Base-by-base conservation (phyloP, 1,284 basidiomycete species). In the Kalmanozyma brasiliensis region DNA sequence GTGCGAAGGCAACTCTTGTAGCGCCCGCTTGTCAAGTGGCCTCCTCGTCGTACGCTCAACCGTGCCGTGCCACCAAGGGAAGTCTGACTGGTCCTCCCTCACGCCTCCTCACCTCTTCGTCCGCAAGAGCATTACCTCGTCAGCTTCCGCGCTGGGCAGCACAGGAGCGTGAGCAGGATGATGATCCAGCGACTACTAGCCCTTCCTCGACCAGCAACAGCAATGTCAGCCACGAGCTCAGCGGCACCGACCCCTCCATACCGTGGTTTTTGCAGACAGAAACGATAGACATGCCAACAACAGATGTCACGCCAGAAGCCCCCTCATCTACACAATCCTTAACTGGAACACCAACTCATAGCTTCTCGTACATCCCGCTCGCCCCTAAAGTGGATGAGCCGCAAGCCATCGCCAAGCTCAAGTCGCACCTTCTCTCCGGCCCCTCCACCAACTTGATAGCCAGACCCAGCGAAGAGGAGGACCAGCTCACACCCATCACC, bases 211-310 rank as follows among this genome's bases (percentile, higher is more conserved):
- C 36, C 7, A 29, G 17, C 42, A 16, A 33, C 52, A 49, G 38
- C 51, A 55, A 58, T 14, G 22, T 59, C 43, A 60, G 59, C 56
- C 60, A 69, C 43, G 66, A 69, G 48, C 60, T 69, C 3, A 69
- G 66, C 40, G 60, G 66, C 23, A 63, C 66, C 42, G 67, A 71
- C 19, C 51, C 62, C 7, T 24, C 49, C 41, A 63, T 74, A 24
- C 76, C 76, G 0, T 78, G 76, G 76, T 78, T 78, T 49, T 57
- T 78, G 47, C 57, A 74, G 32, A 68, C 66, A 24, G 57, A 74
- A 35, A 69, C 59, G 20, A 63, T 77, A 30, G 74, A 77, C 16
- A 36, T 46, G 8, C 66, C 52, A 2, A 56, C 68, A 9, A 8
- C 37, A 29, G 48, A 56, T 11, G 19, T 57, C 14, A 16, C 32